Evolutionary conservation across 352 stramenopile genomes (phyloP).

Genomic region (Phytophthora multivora): DNA sequence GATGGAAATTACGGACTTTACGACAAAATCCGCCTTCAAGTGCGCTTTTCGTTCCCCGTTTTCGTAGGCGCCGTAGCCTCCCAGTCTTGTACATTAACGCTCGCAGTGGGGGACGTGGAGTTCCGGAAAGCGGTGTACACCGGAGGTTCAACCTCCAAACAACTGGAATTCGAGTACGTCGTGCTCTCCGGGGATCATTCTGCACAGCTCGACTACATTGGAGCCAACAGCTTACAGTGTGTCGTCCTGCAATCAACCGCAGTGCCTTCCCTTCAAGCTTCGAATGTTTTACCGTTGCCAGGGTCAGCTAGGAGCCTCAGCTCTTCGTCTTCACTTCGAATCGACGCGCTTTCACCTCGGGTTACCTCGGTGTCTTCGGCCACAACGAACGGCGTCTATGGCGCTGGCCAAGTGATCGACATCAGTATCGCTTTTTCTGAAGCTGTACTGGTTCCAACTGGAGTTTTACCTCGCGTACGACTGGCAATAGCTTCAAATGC

Average conservation of each 20-base stretch:
- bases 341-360: conserved; percentile 50
- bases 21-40: conserved; percentile 44
- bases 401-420: conserved; percentile 58
- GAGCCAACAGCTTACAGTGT: conserved; percentile 46
- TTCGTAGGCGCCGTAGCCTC: conserved; percentile 31
- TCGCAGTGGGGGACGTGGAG: conserved; percentile 45
- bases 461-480: conserved; percentile 32
- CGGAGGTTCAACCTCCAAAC: conserved; percentile 50
- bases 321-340: conserved; percentile 35
- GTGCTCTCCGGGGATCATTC: conserved; percentile 54
- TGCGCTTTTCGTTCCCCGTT: conserved; percentile 64
- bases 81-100: conserved; percentile 41
- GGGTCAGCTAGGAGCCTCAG: conserved; percentile 51
- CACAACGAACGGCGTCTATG: conserved; percentile 57
- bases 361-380: conserved; percentile 55
- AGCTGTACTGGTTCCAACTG: conserved; percentile 35
- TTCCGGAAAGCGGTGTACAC: conserved; percentile 43
- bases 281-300: conserved; percentile 46
- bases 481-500: conserved; percentile 50
- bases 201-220: conserved; percentile 55
- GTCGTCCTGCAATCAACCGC: conserved; percentile 55
- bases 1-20: conserved; percentile 54
- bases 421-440: conserved; percentile 64
- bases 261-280: conserved; percentile 43
- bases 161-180: conserved; percentile 63